phyloP scores from a whole-genome alignment of 306 rosid species.

The Quercus gilva region DNA sequence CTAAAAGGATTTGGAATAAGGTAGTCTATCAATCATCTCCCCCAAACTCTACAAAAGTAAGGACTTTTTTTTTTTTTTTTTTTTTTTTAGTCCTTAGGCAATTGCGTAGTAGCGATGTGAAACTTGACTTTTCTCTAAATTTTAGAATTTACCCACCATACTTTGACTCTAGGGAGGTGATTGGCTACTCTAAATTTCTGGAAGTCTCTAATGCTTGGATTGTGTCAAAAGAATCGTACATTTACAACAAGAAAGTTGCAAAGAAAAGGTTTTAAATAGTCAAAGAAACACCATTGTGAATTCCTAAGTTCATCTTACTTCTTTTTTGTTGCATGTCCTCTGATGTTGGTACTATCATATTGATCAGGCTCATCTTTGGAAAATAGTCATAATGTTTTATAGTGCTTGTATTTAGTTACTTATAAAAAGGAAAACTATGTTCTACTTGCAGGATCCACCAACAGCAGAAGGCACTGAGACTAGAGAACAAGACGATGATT shows the following conservation, averaged over 20 bases:
- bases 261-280: neutral
- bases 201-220: constrained; percentile 1
- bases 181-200: neutral
- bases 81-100: neutral
- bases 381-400: neutral
- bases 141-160: neutral
- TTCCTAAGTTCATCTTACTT: neutral
- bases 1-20: too few relatives aligned
- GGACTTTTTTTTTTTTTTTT: too few relatives aligned
- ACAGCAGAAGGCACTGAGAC: constrained; percentile 28
- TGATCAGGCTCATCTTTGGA: neutral
- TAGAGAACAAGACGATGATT: constrained; percentile 32
- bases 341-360: neutral
- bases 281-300: neutral
- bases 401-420: constrained; percentile 4
- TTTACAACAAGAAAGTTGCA: neutral
- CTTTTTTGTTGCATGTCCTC: neutral
- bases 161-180: neutral
- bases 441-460: constrained; percentile 53
- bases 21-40: too few relatives aligned
- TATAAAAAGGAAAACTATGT: constrained; percentile 17
- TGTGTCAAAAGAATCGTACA: neutral
- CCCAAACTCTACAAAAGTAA: too few relatives aligned
- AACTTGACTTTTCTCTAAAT: neutral
- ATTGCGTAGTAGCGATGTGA: neutral